Conservation (phyloP, 805 yeast species). For the Kuraishia capsulata region DNA sequence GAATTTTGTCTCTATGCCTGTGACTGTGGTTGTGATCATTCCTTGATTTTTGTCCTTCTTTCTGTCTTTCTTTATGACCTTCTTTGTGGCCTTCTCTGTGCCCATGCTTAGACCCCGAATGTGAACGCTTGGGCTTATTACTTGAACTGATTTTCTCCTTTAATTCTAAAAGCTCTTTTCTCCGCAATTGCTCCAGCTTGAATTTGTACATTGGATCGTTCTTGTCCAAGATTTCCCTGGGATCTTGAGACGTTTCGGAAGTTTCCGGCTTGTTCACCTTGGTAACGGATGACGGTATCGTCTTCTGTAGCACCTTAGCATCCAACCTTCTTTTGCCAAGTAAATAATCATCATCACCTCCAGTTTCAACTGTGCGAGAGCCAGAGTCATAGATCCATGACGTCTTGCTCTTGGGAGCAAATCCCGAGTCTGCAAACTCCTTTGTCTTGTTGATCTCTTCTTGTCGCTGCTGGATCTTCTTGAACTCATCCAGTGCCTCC, state of each 20-base stretch:
- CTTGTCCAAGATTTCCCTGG: constrained; percentile 13
- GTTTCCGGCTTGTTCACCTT: constrained; percentile 8
- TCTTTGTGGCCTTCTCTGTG: too few relatives aligned
- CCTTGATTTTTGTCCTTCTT: too few relatives aligned
- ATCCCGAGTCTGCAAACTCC: constrained; percentile 44
- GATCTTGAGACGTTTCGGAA: constrained; percentile 9
- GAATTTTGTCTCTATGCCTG: too few relatives aligned
- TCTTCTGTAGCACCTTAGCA: neutral
- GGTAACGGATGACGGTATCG: neutral
- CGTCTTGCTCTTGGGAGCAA: constrained; percentile 34
- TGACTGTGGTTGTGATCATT: too few relatives aligned
- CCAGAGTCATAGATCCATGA: constrained; percentile 84
- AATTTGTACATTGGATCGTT: constrained; percentile 46
- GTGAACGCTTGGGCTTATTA: too few relatives aligned
- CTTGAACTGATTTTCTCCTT: constrained; percentile 7
- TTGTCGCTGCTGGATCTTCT: constrained; percentile 51
- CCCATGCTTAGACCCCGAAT: too few relatives aligned
- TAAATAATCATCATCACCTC: constrained; percentile 1
- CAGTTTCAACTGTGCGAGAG: constrained; percentile 9
- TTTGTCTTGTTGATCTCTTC: constrained; percentile 55
- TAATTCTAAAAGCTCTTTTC: constrained; percentile 6
- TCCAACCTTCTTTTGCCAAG: constrained; percentile 1
- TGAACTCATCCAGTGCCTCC: constrained; percentile 61
- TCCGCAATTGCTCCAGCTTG: constrained; percentile 18
- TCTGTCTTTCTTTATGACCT: too few relatives aligned